Percentiles rank a stretch among this genome's conserved stretches.
Conservation (phyloP, 2,329 filamentous ascomycete species). For the Cladosporium sphaerospermum region DNA sequence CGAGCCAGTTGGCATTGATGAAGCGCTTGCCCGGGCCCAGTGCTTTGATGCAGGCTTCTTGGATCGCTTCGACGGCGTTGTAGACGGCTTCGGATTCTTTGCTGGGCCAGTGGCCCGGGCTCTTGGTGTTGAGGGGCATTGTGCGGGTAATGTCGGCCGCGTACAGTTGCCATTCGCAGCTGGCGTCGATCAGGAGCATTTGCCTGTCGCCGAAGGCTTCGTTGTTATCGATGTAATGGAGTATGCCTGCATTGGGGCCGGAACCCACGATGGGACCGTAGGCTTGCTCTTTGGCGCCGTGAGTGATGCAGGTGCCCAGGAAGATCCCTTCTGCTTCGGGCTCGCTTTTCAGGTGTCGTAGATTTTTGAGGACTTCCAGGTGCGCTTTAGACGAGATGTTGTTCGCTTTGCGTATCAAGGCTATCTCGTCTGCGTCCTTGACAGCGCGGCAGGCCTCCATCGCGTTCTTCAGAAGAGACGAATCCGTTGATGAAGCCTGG, state of each 20-base stretch:
- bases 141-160: conserved; percentile 87
- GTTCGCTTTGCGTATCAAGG: conserved; percentile 74
- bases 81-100: conserved; percentile 68
- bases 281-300: conserved; percentile 69
- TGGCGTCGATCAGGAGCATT: conserved; percentile 78
- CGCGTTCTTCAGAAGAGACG: background rate
- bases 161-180: conserved; percentile 78
- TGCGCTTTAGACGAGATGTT: conserved; percentile 74
- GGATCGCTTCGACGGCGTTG: conserved; percentile 75
- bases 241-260: conserved; percentile 72
- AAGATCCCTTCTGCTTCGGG: conserved; percentile 78
- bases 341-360: conserved; percentile 65
- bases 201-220: conserved; percentile 62
- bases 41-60: conserved; percentile 65
- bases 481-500: background rate
- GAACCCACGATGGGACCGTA: conserved; percentile 86
- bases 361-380: conserved; percentile 59
- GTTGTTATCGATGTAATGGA: conserved; percentile 84
- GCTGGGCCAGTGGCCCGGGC: conserved; percentile 56
- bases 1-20: conserved; percentile 70
- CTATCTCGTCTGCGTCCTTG: conserved; percentile 82
- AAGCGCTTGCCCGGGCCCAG: conserved; percentile 71
- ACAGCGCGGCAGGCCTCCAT: conserved; percentile 72
- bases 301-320: conserved; percentile 62
- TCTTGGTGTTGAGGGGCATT: conserved; percentile 57